Base-by-base conservation (phyloP, 768 basidiomycete genomes). In the Sarcomyxa edulis region DNA sequence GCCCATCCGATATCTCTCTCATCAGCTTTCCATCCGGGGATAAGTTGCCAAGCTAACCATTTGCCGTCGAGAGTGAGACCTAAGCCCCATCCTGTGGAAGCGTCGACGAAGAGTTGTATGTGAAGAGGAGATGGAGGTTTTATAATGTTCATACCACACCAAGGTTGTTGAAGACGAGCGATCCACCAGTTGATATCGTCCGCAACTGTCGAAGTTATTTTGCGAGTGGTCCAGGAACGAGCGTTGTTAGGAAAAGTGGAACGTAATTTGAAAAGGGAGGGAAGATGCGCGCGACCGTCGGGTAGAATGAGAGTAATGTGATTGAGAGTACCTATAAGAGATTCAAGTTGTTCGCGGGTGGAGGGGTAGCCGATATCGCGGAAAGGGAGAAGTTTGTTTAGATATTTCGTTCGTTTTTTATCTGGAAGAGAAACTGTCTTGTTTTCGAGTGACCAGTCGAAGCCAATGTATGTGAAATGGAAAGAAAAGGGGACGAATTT, bases 151-250 rank as follows among this genome's bases (percentile, higher is more conserved):
- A 42, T 25, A 7, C 10, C 20, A 20, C 21, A 18, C 7, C 15
- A 25, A 7, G 20, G 18, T 6, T 37, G 20, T 12, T 8, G 12
- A 5, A 50, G 42, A 12, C 9, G 24, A n/a, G 2, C 19, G 1
- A 9, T 6, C 64, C 62, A 65, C 62, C 59, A 65, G 15, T 35
- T 31, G 15, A 65, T 42, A 35, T 58, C 48, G 0, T 47, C 9
- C 22, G 59, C 30, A 6, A 55, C n/a, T 2, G 47, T 44, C 7
- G n/a, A 15, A 2, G 52, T 42, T 15, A 41, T 46, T 11, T 16
- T 14, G 6, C 16, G 21, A 6, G 6, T 19, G 18, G 21, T 36
- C 16, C 7, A 41, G 12, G 2, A 14, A 7, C 4, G 21, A n/a
- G 31, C 7, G 2, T 27, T 8, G 22, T 8, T 9, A 10, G 19